Evolutionary conservation across 2,329 filamentous ascomycete species (phyloP).

Genomic region (Diaporthe longicolla): DNA sequence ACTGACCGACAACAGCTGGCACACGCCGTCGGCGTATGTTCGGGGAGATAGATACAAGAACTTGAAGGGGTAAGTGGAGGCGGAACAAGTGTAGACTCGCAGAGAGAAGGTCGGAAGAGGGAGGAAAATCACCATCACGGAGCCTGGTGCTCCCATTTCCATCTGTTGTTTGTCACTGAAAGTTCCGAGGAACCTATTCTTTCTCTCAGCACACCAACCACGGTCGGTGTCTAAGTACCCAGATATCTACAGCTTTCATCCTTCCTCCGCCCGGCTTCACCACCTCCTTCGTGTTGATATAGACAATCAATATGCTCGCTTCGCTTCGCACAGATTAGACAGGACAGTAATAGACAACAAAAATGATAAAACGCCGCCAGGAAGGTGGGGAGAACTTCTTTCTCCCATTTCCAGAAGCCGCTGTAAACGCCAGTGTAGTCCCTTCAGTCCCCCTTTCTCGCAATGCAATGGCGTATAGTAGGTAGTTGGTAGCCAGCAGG

Average conservation of each 20-base stretch:
- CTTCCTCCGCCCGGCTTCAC: background rate
- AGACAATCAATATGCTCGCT: constrained; percentile 23
- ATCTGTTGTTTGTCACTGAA: background rate
- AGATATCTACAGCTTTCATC: constrained; percentile 6
- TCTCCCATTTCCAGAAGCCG: constrained; percentile 1
- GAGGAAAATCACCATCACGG: background rate
- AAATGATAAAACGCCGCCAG: background rate
- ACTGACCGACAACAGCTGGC: background rate
- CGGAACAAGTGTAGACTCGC: background rate
- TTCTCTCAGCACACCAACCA: background rate
- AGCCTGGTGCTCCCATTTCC: background rate
- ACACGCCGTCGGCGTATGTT: constrained; percentile 12
- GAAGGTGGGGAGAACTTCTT: constrained; percentile 1
- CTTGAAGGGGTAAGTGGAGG: background rate
- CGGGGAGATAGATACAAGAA: background rate
- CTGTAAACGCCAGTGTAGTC: constrained; percentile 13
- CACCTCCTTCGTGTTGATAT: background rate
- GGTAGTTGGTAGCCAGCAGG: background rate
- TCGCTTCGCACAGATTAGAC: constrained; percentile 20
- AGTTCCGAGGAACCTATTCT: background rate
- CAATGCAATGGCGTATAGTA: constrained; percentile 4
- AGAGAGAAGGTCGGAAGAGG: too few species aligned
- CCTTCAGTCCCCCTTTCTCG: background rate
- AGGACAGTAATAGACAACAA: background rate
- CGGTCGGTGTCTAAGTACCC: background rate